Evolutionary conservation across 495 filamentous ascomycete genomes (phyloP).

Genomic region (Penicillium egyptiacum): DNA sequence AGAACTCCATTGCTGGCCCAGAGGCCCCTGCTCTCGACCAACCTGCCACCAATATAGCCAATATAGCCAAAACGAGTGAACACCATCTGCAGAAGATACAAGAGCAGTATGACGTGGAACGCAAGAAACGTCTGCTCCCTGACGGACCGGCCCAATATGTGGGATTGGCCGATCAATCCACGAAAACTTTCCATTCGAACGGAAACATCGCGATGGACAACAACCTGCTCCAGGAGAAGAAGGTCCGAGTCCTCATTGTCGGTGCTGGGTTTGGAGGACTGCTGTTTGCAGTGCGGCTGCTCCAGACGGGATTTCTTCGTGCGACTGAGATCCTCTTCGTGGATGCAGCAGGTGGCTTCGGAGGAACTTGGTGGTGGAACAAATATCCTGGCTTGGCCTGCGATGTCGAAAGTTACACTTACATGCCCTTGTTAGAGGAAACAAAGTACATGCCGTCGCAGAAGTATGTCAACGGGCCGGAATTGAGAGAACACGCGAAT

Average conservation of each 20-base stretch:
- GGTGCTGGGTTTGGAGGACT: slow-evolving; percentile 56
- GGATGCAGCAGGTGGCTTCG: slow-evolving; percentile 43
- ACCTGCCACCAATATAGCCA: background rate
- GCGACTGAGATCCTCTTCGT: slow-evolving; percentile 49
- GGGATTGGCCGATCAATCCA: background rate
- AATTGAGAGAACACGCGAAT: slow-evolving; percentile 28
- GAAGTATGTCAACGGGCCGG: slow-evolving; percentile 25
- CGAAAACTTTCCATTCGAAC: no score
- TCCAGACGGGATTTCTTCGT: slow-evolving; percentile 43
- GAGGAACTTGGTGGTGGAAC: slow-evolving; percentile 55
- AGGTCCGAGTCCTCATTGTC: slow-evolving; percentile 32
- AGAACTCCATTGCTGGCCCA: background rate
- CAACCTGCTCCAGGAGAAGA: background rate
- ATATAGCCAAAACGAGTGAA: background rate
- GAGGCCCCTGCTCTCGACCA: background rate
- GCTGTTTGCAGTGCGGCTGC: slow-evolving; percentile 48
- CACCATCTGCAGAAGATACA: background rate
- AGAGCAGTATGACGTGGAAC: slow-evolving; percentile 2
- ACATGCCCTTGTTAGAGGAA: slow-evolving; percentile 60
- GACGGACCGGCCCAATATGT: slow-evolving; percentile 9
- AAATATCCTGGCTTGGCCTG: slow-evolving; percentile 38
- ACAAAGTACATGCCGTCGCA: slow-evolving; percentile 55
- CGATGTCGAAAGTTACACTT: slow-evolving; percentile 34
- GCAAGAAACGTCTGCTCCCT: slow-evolving; percentile 3
- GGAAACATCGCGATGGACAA: background rate